A percentile compares a stretch with the other conserved stretches of the same genome.
These are phyloP conservation scores for Thalassiosira profunda DNA, from an alignment of 108 stramenopile genomes.

Conservation along the genomic window DNA sequence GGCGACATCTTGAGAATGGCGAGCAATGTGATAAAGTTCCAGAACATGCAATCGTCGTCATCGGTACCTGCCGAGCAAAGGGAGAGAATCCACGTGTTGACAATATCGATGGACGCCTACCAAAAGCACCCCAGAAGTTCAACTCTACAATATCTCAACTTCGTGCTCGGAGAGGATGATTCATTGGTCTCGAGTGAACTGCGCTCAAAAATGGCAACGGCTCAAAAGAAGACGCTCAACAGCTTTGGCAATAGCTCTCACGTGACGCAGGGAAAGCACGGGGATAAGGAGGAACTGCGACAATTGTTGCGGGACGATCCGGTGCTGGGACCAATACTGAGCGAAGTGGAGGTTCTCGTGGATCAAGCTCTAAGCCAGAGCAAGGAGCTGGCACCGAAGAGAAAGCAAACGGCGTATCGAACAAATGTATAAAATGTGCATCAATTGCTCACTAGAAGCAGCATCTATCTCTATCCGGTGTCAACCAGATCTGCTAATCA, in stretches of 20 bases:
- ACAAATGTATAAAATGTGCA: no score
- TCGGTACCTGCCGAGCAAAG: background rate
- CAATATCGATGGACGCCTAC: slow-evolving; percentile 32
- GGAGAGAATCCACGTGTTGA: background rate
- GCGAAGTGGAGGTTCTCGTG: slow-evolving; percentile 27
- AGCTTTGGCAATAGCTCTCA: background rate
- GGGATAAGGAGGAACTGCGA: slow-evolving; percentile 15
- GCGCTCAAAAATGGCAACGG: slow-evolving; percentile 20
- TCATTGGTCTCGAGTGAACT: slow-evolving; percentile 15
- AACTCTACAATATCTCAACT: slow-evolving; percentile 33
- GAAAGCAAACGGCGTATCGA: no score
- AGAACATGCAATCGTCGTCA: background rate
- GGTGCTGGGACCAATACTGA: slow-evolving; percentile 32
- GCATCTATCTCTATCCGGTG: no score
- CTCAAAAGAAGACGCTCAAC: slow-evolving; percentile 14
- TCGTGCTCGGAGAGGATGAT: slow-evolving; percentile 27
- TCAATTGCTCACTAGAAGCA: no score
- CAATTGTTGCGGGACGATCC: slow-evolving; percentile 20
- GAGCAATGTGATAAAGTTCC: slow-evolving; percentile 28
- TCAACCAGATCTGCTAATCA: slow-evolving; percentile 62
- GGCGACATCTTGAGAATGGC: slow-evolving; percentile 32
- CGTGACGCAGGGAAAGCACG: slow-evolving; percentile 35
- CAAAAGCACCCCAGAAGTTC: slow-evolving; percentile 7
- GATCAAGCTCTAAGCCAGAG: slow-evolving; percentile 18
- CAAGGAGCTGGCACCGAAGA: no score